These are phyloP conservation scores for Chlamydomonas reinhardtii DNA, from an alignment of 163 green algal species.

Conservation along the genomic window DNA sequence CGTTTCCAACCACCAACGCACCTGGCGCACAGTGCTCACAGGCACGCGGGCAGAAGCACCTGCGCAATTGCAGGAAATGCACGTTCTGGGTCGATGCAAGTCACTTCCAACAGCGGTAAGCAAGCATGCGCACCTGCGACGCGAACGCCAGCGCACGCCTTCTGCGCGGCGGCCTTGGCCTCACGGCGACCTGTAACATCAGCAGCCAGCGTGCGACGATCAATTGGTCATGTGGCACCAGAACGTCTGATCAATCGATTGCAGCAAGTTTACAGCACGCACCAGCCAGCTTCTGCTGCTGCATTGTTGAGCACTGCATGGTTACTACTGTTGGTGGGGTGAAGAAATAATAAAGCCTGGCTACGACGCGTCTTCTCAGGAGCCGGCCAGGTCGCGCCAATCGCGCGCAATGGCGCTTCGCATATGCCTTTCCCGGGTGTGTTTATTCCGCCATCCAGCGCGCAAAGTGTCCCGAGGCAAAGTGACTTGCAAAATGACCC, in stretches of 20 bases:
- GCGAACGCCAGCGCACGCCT: constrained; percentile 1
- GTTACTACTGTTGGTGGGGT: neutral
- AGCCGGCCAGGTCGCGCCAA: no score
- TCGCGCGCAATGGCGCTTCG: no score
- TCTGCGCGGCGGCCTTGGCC: constrained; percentile 28
- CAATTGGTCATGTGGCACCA: neutral
- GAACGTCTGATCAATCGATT: neutral
- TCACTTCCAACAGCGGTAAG: neutral
- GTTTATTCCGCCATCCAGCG: no score
- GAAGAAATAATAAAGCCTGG: no score
- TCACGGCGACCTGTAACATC: neutral
- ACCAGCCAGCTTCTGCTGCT: constrained; percentile 16
- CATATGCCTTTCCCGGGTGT: no score
- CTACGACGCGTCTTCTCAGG: no score
- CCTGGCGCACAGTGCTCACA: neutral
- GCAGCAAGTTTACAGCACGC: neutral
- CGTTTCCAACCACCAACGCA: neutral
- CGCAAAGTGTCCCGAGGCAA: no score
- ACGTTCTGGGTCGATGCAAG: no score
- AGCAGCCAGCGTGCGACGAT: neutral
- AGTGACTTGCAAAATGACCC: no score
- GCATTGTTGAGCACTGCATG: constrained; percentile 40
- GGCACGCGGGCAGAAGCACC: no score
- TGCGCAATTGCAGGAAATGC: no score
- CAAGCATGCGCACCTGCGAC: constrained; percentile 12